A percentile compares a stretch with the other conserved stretches of the same genome.
Evolutionary conservation across 2,329 filamentous ascomycete genomes (phyloP).

Genomic region (Graphilbum ipis-grandicollis): DNA sequence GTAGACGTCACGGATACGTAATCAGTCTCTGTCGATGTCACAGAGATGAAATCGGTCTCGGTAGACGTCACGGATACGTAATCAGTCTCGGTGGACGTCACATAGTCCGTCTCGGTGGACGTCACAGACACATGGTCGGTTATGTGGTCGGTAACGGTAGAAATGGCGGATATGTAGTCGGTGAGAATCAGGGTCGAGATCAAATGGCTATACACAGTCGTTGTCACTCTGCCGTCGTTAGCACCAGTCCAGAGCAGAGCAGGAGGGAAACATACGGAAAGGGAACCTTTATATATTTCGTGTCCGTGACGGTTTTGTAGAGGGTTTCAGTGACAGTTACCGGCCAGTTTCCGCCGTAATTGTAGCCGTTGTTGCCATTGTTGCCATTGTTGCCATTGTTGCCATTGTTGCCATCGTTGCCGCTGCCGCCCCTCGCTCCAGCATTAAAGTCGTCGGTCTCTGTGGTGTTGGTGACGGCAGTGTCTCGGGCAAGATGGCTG

Average conservation of each 20-base stretch:
- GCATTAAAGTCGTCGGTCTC: background rate
- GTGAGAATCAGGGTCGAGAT: no score
- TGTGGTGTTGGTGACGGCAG: background rate
- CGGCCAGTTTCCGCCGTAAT: no score
- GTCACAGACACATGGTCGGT: background rate
- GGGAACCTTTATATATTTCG: background rate
- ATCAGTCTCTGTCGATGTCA: background rate
- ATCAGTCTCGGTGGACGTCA: conserved; percentile 6
- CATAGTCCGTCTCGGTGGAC: background rate
- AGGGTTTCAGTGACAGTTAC: no score
- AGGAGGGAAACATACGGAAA: background rate
- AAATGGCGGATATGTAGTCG: no score
- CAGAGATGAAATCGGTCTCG: background rate
- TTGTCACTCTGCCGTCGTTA: background rate
- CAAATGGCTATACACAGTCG: background rate
- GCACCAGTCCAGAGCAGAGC: background rate
- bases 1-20: background rate
- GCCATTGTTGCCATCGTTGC: background rate
- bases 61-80: background rate
- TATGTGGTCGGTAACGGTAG: no score
- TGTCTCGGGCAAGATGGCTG: background rate
- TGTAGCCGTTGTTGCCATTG: no score
- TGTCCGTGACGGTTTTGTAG: background rate
- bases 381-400: no score
- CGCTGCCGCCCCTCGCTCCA: background rate